Base-by-base conservation (phyloP, 768 basidiomycete species). In the Mycena galopus region DNA sequence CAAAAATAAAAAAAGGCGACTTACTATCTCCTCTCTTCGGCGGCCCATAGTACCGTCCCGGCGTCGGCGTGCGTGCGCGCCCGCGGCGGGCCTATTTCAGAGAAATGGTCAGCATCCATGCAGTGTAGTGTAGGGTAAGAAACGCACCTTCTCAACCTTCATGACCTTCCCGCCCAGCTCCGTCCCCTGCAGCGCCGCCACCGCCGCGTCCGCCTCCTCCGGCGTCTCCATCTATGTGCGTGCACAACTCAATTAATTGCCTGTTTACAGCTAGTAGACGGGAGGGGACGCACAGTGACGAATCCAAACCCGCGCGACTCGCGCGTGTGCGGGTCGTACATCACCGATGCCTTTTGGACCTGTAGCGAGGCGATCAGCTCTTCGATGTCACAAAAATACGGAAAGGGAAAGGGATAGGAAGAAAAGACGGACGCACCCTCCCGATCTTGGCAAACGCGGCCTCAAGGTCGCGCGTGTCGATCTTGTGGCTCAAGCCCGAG, bases 41-140 rank as follows among this genome's bases (percentile, higher is more conserved):
- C 57, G 96, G 95, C 0, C 96, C 97, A 73, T 94, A 95, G 88
- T 99, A 99, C 64, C 93, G 86, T 30, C 97, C 97, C 4, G 97
- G 97, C 8, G 97, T 99, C 3, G 97, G 94, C 16, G 96, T 94
- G 74, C 96, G 88, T 21, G 95, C 96, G 72, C 96, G 92, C 67
- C 93, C 96, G 75, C 95, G 93, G 61, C 95, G 93, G 74, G 96
- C 96, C 95, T 95, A 67, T n/a, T n/a, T n/a, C n/a, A 25, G 29
- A 66, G 50, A 25, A 70, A 67, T 9, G 2, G 21, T 57, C 32
- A 76, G 62, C 56, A 17, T n/a, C n/a, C 76, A 72, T 44, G 11
- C 60, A 11, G 47, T 12, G 35, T 17, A 27, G 23, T 6, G 55
- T 32, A 57, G 39, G 25, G 60, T 4, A 33, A 32, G 11, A 42